Evolutionary conservation across 2,329 filamentous ascomycete species (phyloP), one percentile per base, ranked within the genome.

Genomic region (Pseudocercospora ulei): DNA sequence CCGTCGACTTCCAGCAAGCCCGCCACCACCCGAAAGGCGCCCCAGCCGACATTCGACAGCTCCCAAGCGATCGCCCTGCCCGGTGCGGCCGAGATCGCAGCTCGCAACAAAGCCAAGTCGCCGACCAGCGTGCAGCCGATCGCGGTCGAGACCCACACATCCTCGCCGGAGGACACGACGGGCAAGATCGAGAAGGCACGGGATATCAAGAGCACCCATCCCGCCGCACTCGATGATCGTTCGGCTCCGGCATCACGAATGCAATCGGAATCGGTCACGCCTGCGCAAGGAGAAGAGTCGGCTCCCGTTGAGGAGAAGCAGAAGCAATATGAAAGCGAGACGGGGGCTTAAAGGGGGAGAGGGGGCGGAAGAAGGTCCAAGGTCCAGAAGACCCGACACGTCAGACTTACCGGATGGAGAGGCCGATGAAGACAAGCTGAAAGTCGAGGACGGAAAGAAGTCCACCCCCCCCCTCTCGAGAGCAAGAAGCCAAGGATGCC

Each of bases 231-330:
- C 12, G 52, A 54, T 6, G 48, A 54, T 33, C 31, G 52, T 9
- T 54, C 52, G 16, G 51, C 49, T 3, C 49, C 52, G 6, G 46
- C 51, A 2, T 53, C 52, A 22, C 46, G 46, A 9, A 38, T 53
- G 52, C 38, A 50, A 56, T 53, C 50, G 56, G 47, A 51, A 5
- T 55, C 57, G 11, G 56, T 54, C 6, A 59, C 62, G 34, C 57
- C 58, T n/a, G 53, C 47, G n/a, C 37, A 42, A 38, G 24, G 11
- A 11, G 43, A 47, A 20, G 40, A 42, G 20, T 30, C 17, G 22
- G 12, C 29, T 4, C 22, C 22, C 13, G 17, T 24, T 16, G 24
- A 40, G 5, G 25, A 36, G 4, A 43, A 35, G 33, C 41, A 44
- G 39, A 42, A 47, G 29, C 35, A 41, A 16, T 23, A 34, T 18